Evolutionary conservation across 176 grass and related monocot genomes (phyloP).

Genomic region (Ensete glaucum): DNA sequence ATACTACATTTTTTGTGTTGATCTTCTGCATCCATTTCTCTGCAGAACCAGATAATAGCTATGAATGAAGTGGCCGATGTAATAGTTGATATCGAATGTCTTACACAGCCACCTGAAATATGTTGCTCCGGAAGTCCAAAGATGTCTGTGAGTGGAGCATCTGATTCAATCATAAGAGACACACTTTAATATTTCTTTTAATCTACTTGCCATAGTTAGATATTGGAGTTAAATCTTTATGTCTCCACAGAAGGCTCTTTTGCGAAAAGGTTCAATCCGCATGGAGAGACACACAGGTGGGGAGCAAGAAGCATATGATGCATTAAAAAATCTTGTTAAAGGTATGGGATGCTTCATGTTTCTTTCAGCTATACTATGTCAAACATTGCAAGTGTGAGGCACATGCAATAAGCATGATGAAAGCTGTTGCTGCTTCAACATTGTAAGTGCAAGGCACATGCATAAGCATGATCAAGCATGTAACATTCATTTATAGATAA

Average conservation of each 20-base stretch:
- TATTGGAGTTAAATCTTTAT: background rate
- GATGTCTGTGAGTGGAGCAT: constrained; percentile 36
- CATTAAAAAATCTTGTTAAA: constrained; percentile 65
- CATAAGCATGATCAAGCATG: too few relatives aligned
- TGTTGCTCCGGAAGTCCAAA: constrained; percentile 90
- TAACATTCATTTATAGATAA: too few relatives aligned
- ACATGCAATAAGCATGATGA: too few relatives aligned
- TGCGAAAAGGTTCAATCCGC: constrained; percentile 71
- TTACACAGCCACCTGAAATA: constrained; percentile 52
- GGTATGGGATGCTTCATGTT: constrained; percentile 22
- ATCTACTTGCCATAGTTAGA: background rate
- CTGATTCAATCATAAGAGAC: background rate
- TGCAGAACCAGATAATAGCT: constrained; percentile 33
- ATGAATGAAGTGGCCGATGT: constrained; percentile 73
- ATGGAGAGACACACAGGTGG: constrained; percentile 52
- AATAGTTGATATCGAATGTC: constrained; percentile 71
- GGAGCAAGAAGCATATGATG: constrained; percentile 63
- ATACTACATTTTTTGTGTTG: background rate
- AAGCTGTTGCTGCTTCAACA: too few relatives aligned
- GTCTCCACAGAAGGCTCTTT: constrained; percentile 65
- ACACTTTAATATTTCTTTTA: background rate
- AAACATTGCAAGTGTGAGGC: too few relatives aligned
- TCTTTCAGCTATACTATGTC: background rate
- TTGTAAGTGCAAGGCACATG: too few relatives aligned
- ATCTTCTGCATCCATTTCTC: constrained; percentile 6